Evolutionary conservation across 352 stramenopile species (phyloP), one percentile per base, ranked within the genome.

Genomic region (Pythium dissimile): DNA sequence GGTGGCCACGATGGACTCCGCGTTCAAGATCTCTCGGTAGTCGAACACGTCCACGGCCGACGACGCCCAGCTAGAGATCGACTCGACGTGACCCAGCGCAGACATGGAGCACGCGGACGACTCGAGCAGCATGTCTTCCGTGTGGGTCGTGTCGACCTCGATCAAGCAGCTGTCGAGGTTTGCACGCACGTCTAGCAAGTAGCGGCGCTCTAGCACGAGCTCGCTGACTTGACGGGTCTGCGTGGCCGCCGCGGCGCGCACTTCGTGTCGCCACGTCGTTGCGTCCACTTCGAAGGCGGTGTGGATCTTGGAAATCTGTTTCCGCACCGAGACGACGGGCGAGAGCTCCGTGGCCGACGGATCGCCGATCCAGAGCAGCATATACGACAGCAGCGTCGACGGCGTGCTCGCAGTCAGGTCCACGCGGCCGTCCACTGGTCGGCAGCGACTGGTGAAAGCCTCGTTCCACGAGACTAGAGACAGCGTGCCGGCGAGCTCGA

Each of bases 381-480:
- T 11, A 13, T 54, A 54, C 24, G 37, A 45, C 23, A 63, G 9
- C 2, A 63, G 2, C 3, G 28, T 31, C 18, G 43, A 54, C 21
- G 44, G 45, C 16, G 43, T 49, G 5, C 20, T 39, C 32, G 21
- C 44, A 4, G 13, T 31, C 9, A 32, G 2, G 26, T 47, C 54
- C 3, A 47, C n/a, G 2, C 24, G n/a, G 15, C 48, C 39, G 26
- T 42, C 34, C 2, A 24, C 34, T 1, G 28, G 37, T 12, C 43
- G 49, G 15, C 62, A 69, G 6, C 35, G 26, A 16, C 21, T 30
- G 4, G 39, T 11, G 30, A 49, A 59, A 0, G 50, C 30, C 3
- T 44, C 26, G 46, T 44, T 80, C 77, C 77, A 89, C 21, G 61
- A 27, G 45, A 73, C 69, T 11, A 88, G 41, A 1, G 54, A 46